Evolutionary conservation across 495 filamentous ascomycete species (phyloP).

Genomic region (Hamigera avellanea): DNA sequence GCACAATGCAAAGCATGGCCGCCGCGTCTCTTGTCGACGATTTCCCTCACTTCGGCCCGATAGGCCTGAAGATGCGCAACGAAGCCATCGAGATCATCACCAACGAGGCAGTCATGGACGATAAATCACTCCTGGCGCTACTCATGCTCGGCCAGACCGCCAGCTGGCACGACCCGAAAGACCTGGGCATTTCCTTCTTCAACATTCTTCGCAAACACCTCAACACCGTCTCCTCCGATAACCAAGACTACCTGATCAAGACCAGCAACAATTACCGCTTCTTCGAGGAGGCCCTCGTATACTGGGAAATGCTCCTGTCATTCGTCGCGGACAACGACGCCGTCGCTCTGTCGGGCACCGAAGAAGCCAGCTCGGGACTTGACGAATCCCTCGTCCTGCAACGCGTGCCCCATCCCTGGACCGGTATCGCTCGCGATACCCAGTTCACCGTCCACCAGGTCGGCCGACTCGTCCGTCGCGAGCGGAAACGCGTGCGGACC

Average conservation of each 20-base stretch:
- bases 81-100: constrained; percentile 38
- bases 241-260: constrained; percentile 8
- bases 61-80: constrained; percentile 41
- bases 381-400: constrained; percentile 24
- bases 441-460: constrained; percentile 44
- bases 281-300: constrained; percentile 46
- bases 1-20: constrained; percentile 50
- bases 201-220: constrained; percentile 33
- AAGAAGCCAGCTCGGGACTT: constrained; percentile 1
- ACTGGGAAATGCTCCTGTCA: constrained; percentile 50
- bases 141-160: constrained; percentile 46
- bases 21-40: constrained; percentile 46
- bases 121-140: constrained; percentile 39
- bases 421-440: constrained; percentile 42
- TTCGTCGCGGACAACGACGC: constrained; percentile 40
- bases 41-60: constrained; percentile 39
- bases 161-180: constrained; percentile 44
- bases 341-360: constrained; percentile 14
- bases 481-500: constrained; percentile 31
- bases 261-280: constrained; percentile 41
- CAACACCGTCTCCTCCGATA: constrained; percentile 17
- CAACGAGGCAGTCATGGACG: constrained; percentile 31
- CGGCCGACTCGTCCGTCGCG: constrained; percentile 37
- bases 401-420: constrained; percentile 46
- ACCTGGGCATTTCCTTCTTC: constrained; percentile 40